Base-by-base conservation (phyloP, 1,284 basidiomycete genomes). In the Apiotrichum brassicae region DNA sequence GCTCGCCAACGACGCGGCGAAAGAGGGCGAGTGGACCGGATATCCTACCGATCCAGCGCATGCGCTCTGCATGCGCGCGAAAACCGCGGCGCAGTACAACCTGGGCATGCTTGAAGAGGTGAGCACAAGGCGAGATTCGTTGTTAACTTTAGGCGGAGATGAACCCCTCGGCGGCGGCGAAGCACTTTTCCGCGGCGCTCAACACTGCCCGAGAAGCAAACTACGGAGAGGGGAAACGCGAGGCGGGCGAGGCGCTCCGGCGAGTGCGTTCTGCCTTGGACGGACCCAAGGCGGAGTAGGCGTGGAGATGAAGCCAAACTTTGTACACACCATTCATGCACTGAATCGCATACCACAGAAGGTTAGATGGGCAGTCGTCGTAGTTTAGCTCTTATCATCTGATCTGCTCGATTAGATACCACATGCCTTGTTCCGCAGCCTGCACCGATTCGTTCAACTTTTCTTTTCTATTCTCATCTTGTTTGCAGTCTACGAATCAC, bases 71-170 rank as follows among this genome's bases (percentile, higher is more conserved):
- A 53, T 56, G 8, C 53, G 62, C 12, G 71, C 72, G 2, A 57
- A 49, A 36, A 61, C 58, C 20, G 68, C 71, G 0, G 68, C 61
- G 6, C 53, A 67, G 37, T 69, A 65, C 51, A 73, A 74, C 49
- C 45, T 74, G 36, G 72, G 72, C 16, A 67, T 70, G 66, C 53
- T 73, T 12, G 61, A 64, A 9, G 72, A 74, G 63, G 70, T 73
- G 32, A 51, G 68, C n/a, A n/a, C 59, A 8, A 13, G 18, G 3
- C 16, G 8, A n/a, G 32, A n/a, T 14, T 13, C 23, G 22, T 22
- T 32, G 16, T 43, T 39, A 34, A 53, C 30, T 1, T 16, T 37
- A 72, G 70, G 65, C 71, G 47, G 63, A 70, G n/a, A 49, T 51
- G 8, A 64, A 72, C 36, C 25, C 50, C 2, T 28, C 53, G 12